Conservation (phyloP, 352 stramenopile genomes). For the Thraustotheca clavata region DNA sequence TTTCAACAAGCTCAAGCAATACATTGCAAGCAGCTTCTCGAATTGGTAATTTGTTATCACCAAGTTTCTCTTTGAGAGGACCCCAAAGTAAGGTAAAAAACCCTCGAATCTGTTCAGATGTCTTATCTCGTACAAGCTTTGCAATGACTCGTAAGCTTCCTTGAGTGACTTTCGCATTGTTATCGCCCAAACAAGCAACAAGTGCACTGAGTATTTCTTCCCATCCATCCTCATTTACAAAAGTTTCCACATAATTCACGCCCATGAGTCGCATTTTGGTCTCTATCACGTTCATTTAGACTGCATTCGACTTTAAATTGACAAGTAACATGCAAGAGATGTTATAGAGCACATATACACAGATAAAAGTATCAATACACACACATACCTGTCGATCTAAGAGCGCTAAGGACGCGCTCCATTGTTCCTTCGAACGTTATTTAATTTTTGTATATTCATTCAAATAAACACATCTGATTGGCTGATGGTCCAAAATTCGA, state of each 20-base stretch:
- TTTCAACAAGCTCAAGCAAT: constrained; percentile 49
- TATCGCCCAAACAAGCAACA: constrained; percentile 61
- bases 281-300: constrained; percentile 30
- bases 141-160: constrained; percentile 57
- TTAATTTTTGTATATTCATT: constrained; percentile 13
- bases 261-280: constrained; percentile 76
- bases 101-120: constrained; percentile 35
- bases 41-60: constrained; percentile 53
- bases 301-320: too few relatives aligned
- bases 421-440: not conserved
- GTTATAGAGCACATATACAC: not conserved
- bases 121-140: constrained; percentile 37
- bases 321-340: too few relatives aligned
- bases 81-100: constrained; percentile 62
- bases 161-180: constrained; percentile 76
- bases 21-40: constrained; percentile 43
- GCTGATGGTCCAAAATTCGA: constrained; percentile 1
- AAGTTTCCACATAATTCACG: constrained; percentile 30
- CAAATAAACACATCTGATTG: constrained; percentile 8
- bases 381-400: constrained; percentile 15
- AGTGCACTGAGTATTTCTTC: constrained; percentile 41
- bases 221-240: constrained; percentile 31
- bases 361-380: not conserved
- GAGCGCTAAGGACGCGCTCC: constrained; percentile 19
- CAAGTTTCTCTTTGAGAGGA: constrained; percentile 57